Conservation (phyloP, 257 asterid species). For the Nicotiana tabacum region DNA sequence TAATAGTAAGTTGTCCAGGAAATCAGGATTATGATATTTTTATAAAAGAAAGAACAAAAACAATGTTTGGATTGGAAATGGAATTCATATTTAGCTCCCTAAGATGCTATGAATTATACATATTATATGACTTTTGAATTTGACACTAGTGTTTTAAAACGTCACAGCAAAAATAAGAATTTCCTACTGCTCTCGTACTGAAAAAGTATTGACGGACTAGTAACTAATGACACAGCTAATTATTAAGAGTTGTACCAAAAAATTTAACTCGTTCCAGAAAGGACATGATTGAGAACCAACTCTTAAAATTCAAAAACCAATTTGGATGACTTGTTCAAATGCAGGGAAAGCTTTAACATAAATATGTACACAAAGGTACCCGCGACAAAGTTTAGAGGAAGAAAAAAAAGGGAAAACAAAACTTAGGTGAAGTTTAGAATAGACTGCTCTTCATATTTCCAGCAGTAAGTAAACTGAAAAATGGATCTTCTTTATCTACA, state of each 20-base stretch:
- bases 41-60: neutral
- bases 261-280: neutral
- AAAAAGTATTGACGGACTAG: neutral
- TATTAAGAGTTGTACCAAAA: neutral
- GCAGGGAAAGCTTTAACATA: neutral
- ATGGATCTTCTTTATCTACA: slow-evolving; percentile 40
- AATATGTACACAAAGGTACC: neutral
- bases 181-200: neutral
- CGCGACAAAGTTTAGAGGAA: neutral
- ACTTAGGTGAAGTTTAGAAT: slow-evolving; percentile 13
- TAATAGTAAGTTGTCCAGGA: neutral
- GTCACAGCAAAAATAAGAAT: too few species aligned
- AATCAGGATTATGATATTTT: neutral
- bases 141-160: neutral
- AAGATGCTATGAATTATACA: neutral
- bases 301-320: neutral
- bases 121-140: neutral
- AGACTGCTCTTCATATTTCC: slow-evolving; percentile 34
- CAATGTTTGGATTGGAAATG: neutral
- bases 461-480: slow-evolving; percentile 48
- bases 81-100: neutral
- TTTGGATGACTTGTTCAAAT: neutral
- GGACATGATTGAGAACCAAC: neutral
- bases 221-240: neutral
- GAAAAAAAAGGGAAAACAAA: neutral